A percentile compares a stretch with the other conserved stretches of the same genome.
Evolutionary conservation across 306 rosid species (phyloP).

Genomic region (Vigna trinervia): DNA sequence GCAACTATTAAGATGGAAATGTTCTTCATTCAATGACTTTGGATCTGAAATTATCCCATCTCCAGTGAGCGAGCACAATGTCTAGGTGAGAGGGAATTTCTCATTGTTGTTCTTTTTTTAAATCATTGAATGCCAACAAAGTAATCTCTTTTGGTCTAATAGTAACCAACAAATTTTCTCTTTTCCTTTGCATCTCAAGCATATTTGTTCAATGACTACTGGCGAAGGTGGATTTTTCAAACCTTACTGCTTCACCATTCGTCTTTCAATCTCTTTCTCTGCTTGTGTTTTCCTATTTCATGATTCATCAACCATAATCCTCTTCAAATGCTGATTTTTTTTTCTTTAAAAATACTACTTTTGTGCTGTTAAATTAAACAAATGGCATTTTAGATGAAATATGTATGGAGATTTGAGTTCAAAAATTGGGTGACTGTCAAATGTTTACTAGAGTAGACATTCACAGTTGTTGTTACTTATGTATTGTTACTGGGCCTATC

Average conservation of each 20-base stretch:
- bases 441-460: background rate
- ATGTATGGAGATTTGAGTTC: background rate
- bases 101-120: background rate
- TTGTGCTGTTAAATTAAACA: conserved; percentile 34
- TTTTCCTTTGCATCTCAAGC: conserved; percentile 63
- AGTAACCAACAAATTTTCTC: conserved; percentile 20
- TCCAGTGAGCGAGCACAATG: conserved; percentile 83
- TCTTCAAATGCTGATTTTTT: conserved; percentile 22
- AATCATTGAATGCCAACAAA: conserved; percentile 3
- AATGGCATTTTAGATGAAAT: conserved; percentile 29
- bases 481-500: no score
- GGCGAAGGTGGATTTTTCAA: conserved; percentile 72
- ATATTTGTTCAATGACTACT: conserved; percentile 89
- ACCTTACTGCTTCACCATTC: conserved; percentile 22
- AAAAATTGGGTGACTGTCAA: conserved; percentile 3
- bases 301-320: conserved; percentile 18
- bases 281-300: conserved; percentile 5
- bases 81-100: conserved; percentile 67
- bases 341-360: conserved; percentile 37
- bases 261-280: background rate
- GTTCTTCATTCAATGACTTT: conserved; percentile 82
- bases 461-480: no score
- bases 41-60: conserved; percentile 97
- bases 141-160: background rate
- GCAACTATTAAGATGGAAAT: conserved; percentile 67